phyloP scores from a whole-genome alignment of 768 basidiomycete species.

The Kwoniella botswanensis region DNA sequence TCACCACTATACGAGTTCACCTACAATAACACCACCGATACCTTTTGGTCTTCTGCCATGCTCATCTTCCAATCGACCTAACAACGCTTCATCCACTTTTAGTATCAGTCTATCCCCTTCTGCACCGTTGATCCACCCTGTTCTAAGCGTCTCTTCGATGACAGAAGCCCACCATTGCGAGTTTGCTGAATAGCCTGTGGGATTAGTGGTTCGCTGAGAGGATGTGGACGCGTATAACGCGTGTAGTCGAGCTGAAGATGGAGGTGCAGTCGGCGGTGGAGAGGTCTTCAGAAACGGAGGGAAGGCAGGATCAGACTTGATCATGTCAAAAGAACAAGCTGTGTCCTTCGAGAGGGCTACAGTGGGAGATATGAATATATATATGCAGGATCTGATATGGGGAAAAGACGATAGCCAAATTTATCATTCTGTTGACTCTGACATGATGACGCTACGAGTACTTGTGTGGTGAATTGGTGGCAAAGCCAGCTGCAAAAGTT shows the following conservation, averaged over 20 bases:
- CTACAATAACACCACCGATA: slow-evolving; percentile 54
- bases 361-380: too few relatives aligned
- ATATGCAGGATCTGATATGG: too few relatives aligned
- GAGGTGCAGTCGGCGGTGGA: slow-evolving; percentile 36
- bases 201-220: slow-evolving; percentile 80
- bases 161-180: slow-evolving; percentile 77
- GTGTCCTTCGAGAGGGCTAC: too few relatives aligned
- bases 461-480: too few relatives aligned
- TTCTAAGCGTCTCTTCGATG: slow-evolving; percentile 43
- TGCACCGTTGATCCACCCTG: slow-evolving; percentile 41
- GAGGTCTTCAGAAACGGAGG: slow-evolving; percentile 31
- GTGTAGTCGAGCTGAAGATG: slow-evolving; percentile 53
- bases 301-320: background rate
- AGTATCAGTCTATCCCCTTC: slow-evolving; percentile 48
- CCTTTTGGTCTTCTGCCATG: slow-evolving; percentile 50
- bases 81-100: slow-evolving; percentile 46
- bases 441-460: too few relatives aligned
- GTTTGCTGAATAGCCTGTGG: slow-evolving; percentile 77
- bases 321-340: background rate
- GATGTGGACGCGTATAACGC: slow-evolving; percentile 87
- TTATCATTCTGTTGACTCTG: too few relatives aligned
- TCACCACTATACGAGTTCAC: slow-evolving; percentile 7
- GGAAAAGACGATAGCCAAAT: too few relatives aligned
- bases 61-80: slow-evolving; percentile 42
- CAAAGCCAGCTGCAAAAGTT: too few relatives aligned